A percentile compares a stretch with the other conserved stretches of the same genome.
Conservation (phyloP, 495 filamentous ascomycete genomes). For the Copromyces sp. region DNA sequence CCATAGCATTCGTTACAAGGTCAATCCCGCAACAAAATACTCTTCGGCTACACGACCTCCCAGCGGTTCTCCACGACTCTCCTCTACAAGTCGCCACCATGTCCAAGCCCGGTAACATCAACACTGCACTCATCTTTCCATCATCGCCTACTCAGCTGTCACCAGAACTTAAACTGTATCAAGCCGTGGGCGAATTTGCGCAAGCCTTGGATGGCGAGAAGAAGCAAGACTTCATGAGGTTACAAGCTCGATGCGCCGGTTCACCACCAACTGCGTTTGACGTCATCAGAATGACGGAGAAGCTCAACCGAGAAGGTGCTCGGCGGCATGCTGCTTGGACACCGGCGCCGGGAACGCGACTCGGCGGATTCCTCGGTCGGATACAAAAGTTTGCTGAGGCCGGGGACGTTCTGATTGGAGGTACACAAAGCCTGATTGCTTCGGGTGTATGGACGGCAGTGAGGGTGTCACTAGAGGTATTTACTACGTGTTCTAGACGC, state of each 20-base stretch:
- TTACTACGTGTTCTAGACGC: no score
- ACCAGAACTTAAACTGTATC: background rate
- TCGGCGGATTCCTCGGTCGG: background rate
- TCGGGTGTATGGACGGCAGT: background rate
- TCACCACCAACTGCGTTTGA: background rate
- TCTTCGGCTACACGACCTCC: background rate
- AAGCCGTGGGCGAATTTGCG: slow-evolving; percentile 1
- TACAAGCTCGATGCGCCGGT: background rate
- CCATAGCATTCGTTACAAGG: background rate
- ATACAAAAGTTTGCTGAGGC: background rate
- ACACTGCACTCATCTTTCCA: background rate
- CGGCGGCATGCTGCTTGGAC: background rate
- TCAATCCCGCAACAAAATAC: background rate
- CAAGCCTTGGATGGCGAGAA: background rate
- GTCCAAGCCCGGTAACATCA: background rate
- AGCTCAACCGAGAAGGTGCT: background rate
- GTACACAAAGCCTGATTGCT: background rate
- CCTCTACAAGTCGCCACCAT: no score
- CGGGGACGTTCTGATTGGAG: background rate
- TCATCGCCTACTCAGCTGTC: background rate
- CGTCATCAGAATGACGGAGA: background rate
- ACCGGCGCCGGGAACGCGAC: background rate
- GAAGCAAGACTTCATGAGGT: background rate
- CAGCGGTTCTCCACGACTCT: background rate
- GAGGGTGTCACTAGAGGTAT: background rate